Evolutionary conservation across 129 eudicot genomes (phyloP).

Genomic region (Glebionis coronaria): DNA sequence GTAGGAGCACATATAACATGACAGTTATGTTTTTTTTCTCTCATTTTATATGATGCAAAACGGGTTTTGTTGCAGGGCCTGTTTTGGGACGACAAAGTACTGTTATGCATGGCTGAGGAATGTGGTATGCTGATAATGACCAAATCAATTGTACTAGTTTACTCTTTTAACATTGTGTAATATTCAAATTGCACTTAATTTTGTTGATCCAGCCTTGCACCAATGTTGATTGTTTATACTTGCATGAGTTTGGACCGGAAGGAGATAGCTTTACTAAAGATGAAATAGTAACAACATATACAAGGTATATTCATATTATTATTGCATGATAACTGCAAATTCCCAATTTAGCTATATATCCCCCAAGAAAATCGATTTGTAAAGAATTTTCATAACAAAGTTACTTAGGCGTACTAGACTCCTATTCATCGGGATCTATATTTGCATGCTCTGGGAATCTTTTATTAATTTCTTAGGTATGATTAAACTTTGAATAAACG

Average conservation of each 20-base stretch:
- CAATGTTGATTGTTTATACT: conserved; percentile 55
- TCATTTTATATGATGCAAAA: not conserved
- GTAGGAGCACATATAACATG: conserved; percentile 26
- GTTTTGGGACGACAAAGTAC: conserved; percentile 69
- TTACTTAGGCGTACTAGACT: not conserved
- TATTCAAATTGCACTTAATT: conserved; percentile 5
- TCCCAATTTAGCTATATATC: not conserved
- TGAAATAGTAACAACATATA: conserved; percentile 48
- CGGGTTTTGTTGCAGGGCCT: conserved; percentile 41
- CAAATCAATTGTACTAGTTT: conserved; percentile 17
- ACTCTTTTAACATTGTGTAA: not conserved
- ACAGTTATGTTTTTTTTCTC: not conserved
- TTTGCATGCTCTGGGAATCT: too few relatives aligned
- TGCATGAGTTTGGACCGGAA: conserved; percentile 63
- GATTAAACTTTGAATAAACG: too few relatives aligned
- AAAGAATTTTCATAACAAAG: not conserved
- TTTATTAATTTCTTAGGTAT: too few relatives aligned
- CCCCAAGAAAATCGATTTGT: not conserved
- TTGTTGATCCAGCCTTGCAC: conserved; percentile 49
- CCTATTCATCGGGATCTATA: too few relatives aligned
- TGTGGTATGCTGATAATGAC: conserved; percentile 30
- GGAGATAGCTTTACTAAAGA: conserved; percentile 68
- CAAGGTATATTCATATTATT: conserved; percentile 43
- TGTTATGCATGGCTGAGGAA: conserved; percentile 63
- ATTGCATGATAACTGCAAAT: conserved; percentile 13